A percentile compares a stretch with the other conserved stretches of the same genome.
phyloP scores from a whole-genome alignment of 805 yeast genomes.

The Cephaloascus fragrans region DNA sequence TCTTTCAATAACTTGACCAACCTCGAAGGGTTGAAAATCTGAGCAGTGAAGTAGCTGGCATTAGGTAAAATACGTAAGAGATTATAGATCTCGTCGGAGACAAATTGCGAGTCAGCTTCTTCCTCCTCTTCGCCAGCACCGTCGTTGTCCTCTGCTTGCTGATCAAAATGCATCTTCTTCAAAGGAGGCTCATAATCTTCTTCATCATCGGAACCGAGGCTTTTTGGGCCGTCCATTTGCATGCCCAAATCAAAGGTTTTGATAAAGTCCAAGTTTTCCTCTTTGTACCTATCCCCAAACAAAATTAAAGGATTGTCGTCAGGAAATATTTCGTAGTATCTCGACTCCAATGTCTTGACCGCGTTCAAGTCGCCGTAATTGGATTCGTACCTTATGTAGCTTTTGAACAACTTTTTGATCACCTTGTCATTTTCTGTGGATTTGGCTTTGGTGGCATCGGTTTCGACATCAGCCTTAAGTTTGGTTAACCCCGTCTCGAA shows the following conservation, averaged over 20 bases:
- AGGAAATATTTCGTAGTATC: constrained; percentile 61
- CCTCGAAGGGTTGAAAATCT: constrained; percentile 44
- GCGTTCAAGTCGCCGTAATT: constrained; percentile 62
- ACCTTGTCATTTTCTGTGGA: constrained; percentile 12
- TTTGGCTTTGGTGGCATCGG: constrained; percentile 10
- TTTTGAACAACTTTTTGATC: constrained; percentile 21
- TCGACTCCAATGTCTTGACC: constrained; percentile 52
- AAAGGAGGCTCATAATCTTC: constrained; percentile 4
- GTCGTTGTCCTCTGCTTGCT: constrained; percentile 7
- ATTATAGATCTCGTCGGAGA: constrained; percentile 34
- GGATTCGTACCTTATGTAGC: constrained; percentile 60
- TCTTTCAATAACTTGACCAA: constrained; percentile 29
- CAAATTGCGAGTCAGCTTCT: constrained; percentile 12
- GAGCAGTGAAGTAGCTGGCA: constrained; percentile 43
- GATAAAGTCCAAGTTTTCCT: constrained; percentile 24
- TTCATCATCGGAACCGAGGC: constrained; percentile 3
- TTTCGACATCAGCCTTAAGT: constrained; percentile 26
- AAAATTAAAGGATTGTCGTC: constrained; percentile 35
- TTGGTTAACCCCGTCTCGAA: constrained; percentile 70
- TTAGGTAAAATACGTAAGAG: constrained; percentile 52
- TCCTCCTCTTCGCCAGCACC: constrained; percentile 9
- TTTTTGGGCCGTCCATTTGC: too few species aligned
- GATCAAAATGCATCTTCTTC: constrained; percentile 2
- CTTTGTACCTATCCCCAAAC: constrained; percentile 28
- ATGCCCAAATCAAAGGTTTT: constrained; percentile 25